A percentile compares a stretch with the other conserved stretches of the same genome.
phyloP scores from a whole-genome alignment of 2,329 filamentous ascomycete genomes.

The Apiospora arundinis region DNA sequence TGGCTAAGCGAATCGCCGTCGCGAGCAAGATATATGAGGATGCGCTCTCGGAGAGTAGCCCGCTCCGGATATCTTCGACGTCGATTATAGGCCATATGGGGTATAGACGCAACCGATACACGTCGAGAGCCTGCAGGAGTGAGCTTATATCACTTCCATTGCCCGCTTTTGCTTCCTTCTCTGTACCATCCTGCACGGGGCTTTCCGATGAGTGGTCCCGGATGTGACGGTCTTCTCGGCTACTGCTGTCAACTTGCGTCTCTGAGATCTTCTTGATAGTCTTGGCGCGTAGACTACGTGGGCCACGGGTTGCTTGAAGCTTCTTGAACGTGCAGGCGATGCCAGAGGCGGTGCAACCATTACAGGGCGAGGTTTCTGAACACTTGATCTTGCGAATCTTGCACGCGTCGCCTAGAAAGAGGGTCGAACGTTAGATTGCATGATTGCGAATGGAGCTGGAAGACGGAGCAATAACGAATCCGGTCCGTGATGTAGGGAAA shows the following conservation, averaged over 20 bases:
- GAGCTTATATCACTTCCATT: neutral
- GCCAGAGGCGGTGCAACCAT: slow-evolving; percentile 49
- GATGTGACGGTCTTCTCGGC: neutral
- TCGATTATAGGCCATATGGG: slow-evolving; percentile 59
- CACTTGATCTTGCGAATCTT: slow-evolving; percentile 60
- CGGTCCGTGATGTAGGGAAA: neutral
- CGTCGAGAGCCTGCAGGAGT: slow-evolving; percentile 45
- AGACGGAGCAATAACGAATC: neutral
- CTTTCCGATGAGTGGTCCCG: slow-evolving; percentile 28
- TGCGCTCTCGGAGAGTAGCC: slow-evolving; percentile 45
- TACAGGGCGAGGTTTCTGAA: slow-evolving; percentile 53
- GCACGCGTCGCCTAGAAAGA: slow-evolving; percentile 50
- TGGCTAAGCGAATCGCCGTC: slow-evolving; percentile 53
- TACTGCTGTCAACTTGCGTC: slow-evolving; percentile 33
- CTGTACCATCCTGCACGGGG: neutral
- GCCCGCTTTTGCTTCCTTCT: neutral
- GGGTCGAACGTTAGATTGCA: slow-evolving; percentile 30
- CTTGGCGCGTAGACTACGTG: slow-evolving; percentile 51
- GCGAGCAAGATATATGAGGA: slow-evolving; percentile 41
- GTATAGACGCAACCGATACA: slow-evolving; percentile 56
- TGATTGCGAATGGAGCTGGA: too few species aligned
- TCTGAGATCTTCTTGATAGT: slow-evolving; percentile 50
- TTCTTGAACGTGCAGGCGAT: slow-evolving; percentile 59
- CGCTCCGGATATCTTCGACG: slow-evolving; percentile 48
- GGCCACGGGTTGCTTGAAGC: slow-evolving; percentile 51